Conservation (phyloP, 257 asterid genomes). For the Leptodermis oblonga region DNA sequence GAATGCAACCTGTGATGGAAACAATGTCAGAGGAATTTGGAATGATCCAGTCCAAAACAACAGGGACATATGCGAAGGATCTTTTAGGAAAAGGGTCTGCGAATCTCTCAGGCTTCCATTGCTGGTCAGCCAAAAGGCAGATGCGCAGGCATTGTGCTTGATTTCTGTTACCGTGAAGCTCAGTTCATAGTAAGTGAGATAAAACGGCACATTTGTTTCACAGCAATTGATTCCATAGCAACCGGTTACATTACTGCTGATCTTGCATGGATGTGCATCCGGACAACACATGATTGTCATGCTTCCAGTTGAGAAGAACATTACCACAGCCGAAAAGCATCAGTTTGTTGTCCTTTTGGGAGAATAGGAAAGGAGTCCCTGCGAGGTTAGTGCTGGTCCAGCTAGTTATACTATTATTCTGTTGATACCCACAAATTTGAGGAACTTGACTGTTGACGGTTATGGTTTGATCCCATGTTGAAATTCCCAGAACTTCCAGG, state of each 20-base stretch:
- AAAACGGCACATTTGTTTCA: conserved; percentile 11
- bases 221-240: conserved; percentile 24
- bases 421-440: not conserved
- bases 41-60: not conserved
- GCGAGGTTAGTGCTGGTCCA: conserved; percentile 9
- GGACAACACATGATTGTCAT: not conserved
- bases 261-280: conserved; percentile 19
- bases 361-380: conserved; percentile 18
- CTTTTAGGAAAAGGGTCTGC: conserved; percentile 2
- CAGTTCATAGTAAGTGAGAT: conserved; percentile 3
- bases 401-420: not conserved
- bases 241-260: not conserved
- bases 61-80: not conserved
- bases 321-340: conserved; percentile 25
- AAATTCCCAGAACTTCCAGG: conserved; percentile 8
- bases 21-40: not conserved
- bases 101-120: conserved; percentile 9
- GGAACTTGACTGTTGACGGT: not conserved
- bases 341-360: conserved; percentile 14
- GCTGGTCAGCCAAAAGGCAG: conserved; percentile 19
- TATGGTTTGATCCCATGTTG: conserved; percentile 8
- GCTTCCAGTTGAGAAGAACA: conserved; percentile 9
- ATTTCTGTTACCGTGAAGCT: conserved; percentile 7
- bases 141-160: not conserved
- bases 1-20: not conserved